A percentile compares a stretch with the other conserved stretches of the same genome.
These are phyloP conservation scores for Ephemerocybe angulata DNA, from an alignment of 768 basidiomycete genomes.

Conservation along the genomic window DNA sequence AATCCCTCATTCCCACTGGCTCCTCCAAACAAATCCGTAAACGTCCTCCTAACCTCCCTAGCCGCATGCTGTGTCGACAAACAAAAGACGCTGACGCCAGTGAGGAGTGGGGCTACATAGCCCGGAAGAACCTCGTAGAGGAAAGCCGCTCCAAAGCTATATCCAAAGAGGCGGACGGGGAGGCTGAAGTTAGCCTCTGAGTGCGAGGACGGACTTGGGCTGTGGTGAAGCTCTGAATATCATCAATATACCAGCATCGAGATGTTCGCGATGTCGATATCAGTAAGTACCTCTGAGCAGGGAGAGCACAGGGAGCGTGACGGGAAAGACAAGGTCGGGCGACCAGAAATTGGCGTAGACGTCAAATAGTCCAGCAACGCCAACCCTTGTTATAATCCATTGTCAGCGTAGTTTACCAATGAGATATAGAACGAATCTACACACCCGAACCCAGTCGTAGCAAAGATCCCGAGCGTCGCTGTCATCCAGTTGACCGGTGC, in stretches of 20 bases:
- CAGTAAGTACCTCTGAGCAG: background rate
- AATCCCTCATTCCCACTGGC: slow-evolving; percentile 65
- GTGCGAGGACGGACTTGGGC: slow-evolving; percentile 54
- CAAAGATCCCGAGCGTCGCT: slow-evolving; percentile 59
- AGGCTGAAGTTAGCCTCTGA: too few species aligned
- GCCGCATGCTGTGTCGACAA: slow-evolving; percentile 50
- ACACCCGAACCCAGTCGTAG: slow-evolving; percentile 60
- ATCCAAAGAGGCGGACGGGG: background rate
- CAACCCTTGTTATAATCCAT: slow-evolving; percentile 43
- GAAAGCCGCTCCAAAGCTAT: slow-evolving; percentile 47
- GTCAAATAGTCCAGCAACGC: slow-evolving; percentile 55
- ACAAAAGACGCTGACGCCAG: slow-evolving; percentile 59
- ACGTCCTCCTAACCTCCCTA: slow-evolving; percentile 39
- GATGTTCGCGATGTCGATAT: slow-evolving; percentile 19
- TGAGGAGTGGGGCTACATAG: slow-evolving; percentile 62
- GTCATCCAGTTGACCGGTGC: slow-evolving; percentile 52
- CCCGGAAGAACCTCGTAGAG: slow-evolving; percentile 50
- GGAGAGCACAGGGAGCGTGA: background rate
- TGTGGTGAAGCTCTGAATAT: slow-evolving; percentile 13
- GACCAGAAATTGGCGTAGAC: slow-evolving; percentile 60
- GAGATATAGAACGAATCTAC: slow-evolving; percentile 6
- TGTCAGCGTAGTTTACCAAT: too few species aligned
- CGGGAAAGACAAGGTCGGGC: slow-evolving; percentile 51
- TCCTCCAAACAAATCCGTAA: slow-evolving; percentile 68
- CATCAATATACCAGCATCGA: background rate